phyloP scores from a whole-genome alignment of 2,329 filamentous ascomycete genomes.

The Helotiales sp. region DNA sequence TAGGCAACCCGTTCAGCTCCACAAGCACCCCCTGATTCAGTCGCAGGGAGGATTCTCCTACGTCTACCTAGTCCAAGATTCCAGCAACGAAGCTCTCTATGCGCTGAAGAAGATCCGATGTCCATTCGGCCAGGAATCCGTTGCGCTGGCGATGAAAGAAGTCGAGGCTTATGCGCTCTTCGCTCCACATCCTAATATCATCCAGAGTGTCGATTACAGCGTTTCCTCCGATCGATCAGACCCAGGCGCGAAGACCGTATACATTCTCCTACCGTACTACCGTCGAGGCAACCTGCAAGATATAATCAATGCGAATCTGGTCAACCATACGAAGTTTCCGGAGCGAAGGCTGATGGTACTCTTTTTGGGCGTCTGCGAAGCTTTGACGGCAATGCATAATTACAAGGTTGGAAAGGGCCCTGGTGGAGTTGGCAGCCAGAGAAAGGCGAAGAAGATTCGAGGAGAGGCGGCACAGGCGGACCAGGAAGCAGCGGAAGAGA shows the following conservation, averaged over 20 bases:
- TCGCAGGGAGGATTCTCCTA: conserved; percentile 92
- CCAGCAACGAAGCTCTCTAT: conserved; percentile 79
- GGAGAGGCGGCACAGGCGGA: conserved; percentile 47
- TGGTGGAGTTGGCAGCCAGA: conserved; percentile 53
- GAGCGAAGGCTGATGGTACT: conserved; percentile 86
- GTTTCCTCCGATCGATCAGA: conserved; percentile 75
- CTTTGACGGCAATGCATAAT: conserved; percentile 88
- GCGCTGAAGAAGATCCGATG: conserved; percentile 99
- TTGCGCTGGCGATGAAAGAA: conserved; percentile 92
- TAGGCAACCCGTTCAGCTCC: conserved; percentile 47
- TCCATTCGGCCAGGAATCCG: conserved; percentile 95
- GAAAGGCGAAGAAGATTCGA: conserved; percentile 50
- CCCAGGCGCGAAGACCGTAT: conserved; percentile 85
- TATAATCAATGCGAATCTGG: conserved; percentile 96
- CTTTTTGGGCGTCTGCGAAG: conserved; percentile 90
- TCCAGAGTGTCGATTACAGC: conserved; percentile 81
- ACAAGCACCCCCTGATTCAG: conserved; percentile 24
- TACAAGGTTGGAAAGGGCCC: conserved; percentile 72
- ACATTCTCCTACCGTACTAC: conserved; percentile 96
- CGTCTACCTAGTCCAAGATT: conserved; percentile 97
- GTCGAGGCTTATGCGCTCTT: conserved; percentile 97
- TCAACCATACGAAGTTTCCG: conserved; percentile 91
- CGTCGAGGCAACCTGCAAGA: conserved; percentile 94
- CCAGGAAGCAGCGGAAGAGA: conserved; percentile 47
- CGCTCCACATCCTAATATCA: conserved; percentile 80